A percentile compares a stretch with the other conserved stretches of the same genome.
These are phyloP conservation scores for Yamadazyma trypodendri DNA, from an alignment of 1,139 yeast species.

Conservation along the genomic window DNA sequence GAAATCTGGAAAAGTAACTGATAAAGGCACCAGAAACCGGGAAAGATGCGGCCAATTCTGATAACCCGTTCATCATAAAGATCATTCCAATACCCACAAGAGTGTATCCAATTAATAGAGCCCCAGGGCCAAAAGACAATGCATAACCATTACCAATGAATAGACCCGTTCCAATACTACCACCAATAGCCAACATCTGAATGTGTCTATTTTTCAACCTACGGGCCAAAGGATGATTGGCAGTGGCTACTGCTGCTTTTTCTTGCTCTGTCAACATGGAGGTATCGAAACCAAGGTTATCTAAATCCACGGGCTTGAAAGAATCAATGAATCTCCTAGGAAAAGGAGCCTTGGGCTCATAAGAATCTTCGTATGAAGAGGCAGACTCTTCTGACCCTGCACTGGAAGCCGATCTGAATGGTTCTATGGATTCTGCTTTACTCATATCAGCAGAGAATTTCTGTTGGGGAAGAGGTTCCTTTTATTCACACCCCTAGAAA, in stretches of 20 bases:
- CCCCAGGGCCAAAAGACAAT: constrained; percentile 63
- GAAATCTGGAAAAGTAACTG: constrained; percentile 54
- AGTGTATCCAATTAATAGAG: constrained; percentile 51
- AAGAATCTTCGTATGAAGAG: not conserved
- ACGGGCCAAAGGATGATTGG: constrained; percentile 38
- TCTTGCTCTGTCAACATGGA: constrained; percentile 31
- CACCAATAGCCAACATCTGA: constrained; percentile 48
- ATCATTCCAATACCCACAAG: constrained; percentile 46
- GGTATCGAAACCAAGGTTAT: constrained; percentile 40
- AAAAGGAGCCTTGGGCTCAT: constrained; percentile 5
- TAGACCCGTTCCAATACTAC: constrained; percentile 47
- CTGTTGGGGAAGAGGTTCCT: not conserved
- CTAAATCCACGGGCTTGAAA: constrained; percentile 41
- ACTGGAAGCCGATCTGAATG: not conserved
- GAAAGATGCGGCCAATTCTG: constrained; percentile 60
- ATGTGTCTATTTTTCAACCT: constrained; percentile 40
- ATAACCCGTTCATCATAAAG: constrained; percentile 57
- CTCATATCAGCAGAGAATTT: not conserved
- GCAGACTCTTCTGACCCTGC: not conserved
- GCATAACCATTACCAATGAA: constrained; percentile 73
- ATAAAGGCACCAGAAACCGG: constrained; percentile 65
- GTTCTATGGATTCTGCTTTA: constrained; percentile 3
- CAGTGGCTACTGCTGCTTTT: constrained; percentile 35
- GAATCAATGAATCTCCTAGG: constrained; percentile 30
- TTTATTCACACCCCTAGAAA: not conserved